A percentile compares a stretch with the other conserved stretches of the same genome.
Conservation (phyloP, 208 protist species). For the Wallacemonas sp. region DNA sequence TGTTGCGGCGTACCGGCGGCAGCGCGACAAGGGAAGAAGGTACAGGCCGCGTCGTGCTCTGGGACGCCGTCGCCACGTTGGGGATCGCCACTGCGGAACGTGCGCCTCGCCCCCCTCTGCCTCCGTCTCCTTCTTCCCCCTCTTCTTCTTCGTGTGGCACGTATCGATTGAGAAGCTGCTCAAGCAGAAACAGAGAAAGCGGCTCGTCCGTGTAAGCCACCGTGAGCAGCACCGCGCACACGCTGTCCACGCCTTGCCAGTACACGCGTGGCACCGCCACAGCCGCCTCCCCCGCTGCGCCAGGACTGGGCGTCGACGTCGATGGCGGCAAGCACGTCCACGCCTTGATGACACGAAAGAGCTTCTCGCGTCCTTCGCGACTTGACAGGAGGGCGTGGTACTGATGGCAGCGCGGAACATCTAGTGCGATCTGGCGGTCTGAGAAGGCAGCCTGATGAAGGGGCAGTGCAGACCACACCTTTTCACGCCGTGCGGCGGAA, state of each 20-base stretch:
- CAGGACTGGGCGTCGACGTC: too few species aligned
- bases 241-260: slow-evolving; percentile 95
- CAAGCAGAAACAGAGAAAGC: slow-evolving; percentile 75
- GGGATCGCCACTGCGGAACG: neutral
- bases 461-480: slow-evolving; percentile 14
- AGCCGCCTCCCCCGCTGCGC: too few species aligned
- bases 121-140: neutral
- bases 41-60: too few species aligned
- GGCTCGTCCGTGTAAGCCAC: slow-evolving; percentile 69
- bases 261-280: slow-evolving; percentile 47
- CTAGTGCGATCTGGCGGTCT: slow-evolving; percentile 92
- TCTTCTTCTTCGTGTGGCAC: slow-evolving; percentile 62
- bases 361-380: slow-evolving; percentile 62
- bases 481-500: slow-evolving; percentile 22
- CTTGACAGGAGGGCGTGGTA: slow-evolving; percentile 89
- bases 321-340: slow-evolving; percentile 75
- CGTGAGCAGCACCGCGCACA: slow-evolving; percentile 87
- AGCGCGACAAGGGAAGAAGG: too few species aligned
- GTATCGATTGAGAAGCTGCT: slow-evolving; percentile 78
- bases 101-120: neutral
- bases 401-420: slow-evolving; percentile 95
- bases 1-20: slow-evolving; percentile 13
- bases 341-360: slow-evolving; percentile 78
- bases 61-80: neutral
- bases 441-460: slow-evolving; percentile 21